These are phyloP conservation scores for Corchorus olitorius DNA, from an alignment of 345 rosid genomes.

Conservation along the genomic window DNA sequence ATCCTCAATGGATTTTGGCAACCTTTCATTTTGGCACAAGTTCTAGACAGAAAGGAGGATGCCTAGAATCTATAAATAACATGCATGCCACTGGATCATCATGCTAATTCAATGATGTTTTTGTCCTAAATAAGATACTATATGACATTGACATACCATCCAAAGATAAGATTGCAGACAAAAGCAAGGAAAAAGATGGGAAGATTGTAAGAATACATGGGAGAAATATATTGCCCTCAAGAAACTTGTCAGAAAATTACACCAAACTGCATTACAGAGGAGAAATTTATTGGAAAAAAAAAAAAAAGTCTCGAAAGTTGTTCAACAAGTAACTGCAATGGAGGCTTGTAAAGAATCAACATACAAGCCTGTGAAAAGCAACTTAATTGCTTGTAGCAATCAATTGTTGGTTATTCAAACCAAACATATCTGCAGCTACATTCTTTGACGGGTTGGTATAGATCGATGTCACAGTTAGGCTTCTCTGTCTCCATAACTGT, in stretches of 20 bases:
- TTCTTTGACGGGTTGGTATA: background rate
- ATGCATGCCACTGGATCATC: no score
- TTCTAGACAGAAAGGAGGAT: background rate
- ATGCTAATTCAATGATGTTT: background rate
- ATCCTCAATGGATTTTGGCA: background rate
- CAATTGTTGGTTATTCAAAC: no score
- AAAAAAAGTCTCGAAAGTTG: background rate
- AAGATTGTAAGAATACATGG: background rate
- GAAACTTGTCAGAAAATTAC: background rate
- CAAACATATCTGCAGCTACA: background rate
- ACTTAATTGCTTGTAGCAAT: background rate
- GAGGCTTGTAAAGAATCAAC: background rate
- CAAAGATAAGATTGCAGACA: background rate
- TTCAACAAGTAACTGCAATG: background rate
- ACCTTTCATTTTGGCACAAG: background rate
- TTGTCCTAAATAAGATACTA: background rate
- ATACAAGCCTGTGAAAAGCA: no score
- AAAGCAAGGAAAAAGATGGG: background rate
- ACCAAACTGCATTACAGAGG: background rate
- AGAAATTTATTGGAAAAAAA: background rate
- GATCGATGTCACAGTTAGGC: background rate
- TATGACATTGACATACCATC: background rate
- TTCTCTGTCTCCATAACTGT: slow-evolving; percentile 17
- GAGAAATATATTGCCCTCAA: no score
- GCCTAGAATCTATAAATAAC: background rate